Evolutionary conservation across 108 stramenopile species (phyloP), one percentile per base, ranked within the genome.

Genomic region (Cyclotella kingstonii): DNA sequence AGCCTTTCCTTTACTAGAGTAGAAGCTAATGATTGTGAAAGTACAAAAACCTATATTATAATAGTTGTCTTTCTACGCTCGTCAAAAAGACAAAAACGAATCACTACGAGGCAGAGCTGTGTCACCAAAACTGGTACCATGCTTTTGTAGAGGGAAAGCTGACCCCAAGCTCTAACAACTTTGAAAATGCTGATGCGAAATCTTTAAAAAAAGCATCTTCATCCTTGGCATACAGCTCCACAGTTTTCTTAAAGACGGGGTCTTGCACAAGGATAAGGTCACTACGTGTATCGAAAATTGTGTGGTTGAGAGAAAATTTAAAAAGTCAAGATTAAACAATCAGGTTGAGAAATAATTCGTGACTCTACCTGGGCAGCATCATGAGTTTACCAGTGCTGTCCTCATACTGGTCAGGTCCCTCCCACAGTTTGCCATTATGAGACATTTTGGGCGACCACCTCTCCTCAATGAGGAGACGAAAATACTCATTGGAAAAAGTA

Each of bases 401-500:
- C 63, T 96, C 95, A 66, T 78, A 98, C 67, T 96, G 97, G 49
- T 87, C 86, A 28, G 97, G 97, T 5, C 96, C 88, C 11, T 68
- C 76, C 86, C 86, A 91, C 4, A 79, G 77, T 58, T 91, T 87
- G 17, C 95, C 95, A 30, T 93, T 81, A 78, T 99, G 97, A 41
- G 83, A 94, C 47, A 78, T 73, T 76, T 93, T 74, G 22, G 80
- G 62, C 26, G 82, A 89, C 94, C 94, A 95, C 57, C 81, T 70
- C 73, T 97, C 95, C 54, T 95, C 94, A 19, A 98, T 17, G 36
- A 97, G 76, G 17, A 96, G 80, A 30, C 95, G 91, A 70, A 96
- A 99, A 76, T 98, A 99, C 54, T 97, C 96, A 67, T 97, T 98
- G 46, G 81, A 85, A 58, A 98, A 97, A 10, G 95, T 95, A 19